Evolutionary conservation across 169 alveolate genomes (phyloP).

Genomic region (Eimeria falciformis): DNA sequence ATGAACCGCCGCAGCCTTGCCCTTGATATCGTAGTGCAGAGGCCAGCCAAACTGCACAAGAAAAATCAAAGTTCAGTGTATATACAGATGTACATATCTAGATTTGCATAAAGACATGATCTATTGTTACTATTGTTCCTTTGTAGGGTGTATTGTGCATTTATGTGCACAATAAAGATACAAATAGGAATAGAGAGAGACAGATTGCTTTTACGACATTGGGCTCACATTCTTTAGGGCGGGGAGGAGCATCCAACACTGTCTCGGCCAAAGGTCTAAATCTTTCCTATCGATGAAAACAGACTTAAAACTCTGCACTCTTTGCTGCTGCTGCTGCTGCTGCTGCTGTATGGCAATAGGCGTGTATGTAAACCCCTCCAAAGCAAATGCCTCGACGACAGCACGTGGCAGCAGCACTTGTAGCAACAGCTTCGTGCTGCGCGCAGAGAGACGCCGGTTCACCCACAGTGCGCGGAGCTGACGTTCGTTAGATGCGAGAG

Average conservation of each 20-base stretch:
- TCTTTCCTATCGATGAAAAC: constrained; percentile 37
- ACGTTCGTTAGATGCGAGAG: constrained; percentile 39
- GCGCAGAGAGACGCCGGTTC: constrained; percentile 44
- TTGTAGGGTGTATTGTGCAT: no score
- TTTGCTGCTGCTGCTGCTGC: constrained; percentile 51
- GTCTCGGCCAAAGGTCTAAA: constrained; percentile 47
- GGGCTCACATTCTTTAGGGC: constrained; percentile 28
- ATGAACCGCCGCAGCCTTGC: constrained; percentile 59
- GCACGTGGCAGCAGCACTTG: constrained; percentile 58
- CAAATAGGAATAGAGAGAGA: no score
- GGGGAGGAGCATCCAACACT: constrained; percentile 56
- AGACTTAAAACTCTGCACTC: constrained; percentile 50
- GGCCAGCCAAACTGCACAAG: constrained; percentile 52
- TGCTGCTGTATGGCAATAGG: constrained; percentile 10
- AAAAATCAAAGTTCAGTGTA: no score
- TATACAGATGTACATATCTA: not conserved
- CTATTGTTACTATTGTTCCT: not conserved
- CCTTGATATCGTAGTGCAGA: constrained; percentile 58
- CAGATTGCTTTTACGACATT: not conserved
- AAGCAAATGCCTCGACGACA: constrained; percentile 48
- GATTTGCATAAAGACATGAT: not conserved
- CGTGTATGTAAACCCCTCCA: constrained; percentile 30
- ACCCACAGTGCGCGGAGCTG: constrained; percentile 49
- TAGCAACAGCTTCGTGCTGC: constrained; percentile 65
- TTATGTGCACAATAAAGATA: no score